Conservation (phyloP, 176 grass and related monocot genomes). For the Cenchrus purpureus region DNA sequence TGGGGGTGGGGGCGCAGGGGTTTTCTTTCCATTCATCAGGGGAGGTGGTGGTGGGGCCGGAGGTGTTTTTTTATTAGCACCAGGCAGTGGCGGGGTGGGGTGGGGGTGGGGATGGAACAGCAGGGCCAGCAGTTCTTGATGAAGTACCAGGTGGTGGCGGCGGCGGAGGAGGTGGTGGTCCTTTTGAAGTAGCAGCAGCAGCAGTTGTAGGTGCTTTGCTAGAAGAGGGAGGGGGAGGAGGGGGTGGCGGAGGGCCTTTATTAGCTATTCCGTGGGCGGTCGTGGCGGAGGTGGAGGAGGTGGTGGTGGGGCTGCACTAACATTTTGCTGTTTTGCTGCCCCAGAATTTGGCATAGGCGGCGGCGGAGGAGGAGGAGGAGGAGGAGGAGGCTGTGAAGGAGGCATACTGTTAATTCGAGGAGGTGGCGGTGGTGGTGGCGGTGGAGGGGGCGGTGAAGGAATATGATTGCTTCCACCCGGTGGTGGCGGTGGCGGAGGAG, state of each 20-base stretch:
- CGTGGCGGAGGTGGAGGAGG: constrained; percentile 43
- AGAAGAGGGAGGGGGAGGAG: constrained; percentile 44
- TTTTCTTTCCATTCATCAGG: constrained; percentile 45
- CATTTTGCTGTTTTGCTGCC: constrained; percentile 45
- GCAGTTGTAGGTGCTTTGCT: constrained; percentile 32
- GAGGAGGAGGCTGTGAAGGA: constrained; percentile 1
- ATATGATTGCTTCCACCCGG: constrained; percentile 31
- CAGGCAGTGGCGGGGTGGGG: constrained; percentile 51
- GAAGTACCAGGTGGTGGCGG: not conserved
- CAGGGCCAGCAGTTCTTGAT: constrained; percentile 18
- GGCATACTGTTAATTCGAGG: constrained; percentile 23
- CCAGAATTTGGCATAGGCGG: constrained; percentile 27
- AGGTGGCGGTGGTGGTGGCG: not conserved
- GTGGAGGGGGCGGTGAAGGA: not conserved
- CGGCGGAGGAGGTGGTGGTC: constrained; percentile 49
- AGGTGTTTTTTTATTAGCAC: constrained; percentile 36
- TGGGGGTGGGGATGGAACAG: constrained; percentile 40
- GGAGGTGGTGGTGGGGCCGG: constrained; percentile 69
- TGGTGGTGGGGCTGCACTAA: constrained; percentile 23
- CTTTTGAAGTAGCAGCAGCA: constrained; percentile 33
- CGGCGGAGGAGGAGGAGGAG: not conserved
- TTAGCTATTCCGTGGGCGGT: constrained; percentile 12
- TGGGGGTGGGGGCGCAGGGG: constrained; percentile 57
- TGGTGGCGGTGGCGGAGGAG: not conserved
- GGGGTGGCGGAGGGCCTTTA: constrained; percentile 48